phyloP scores from a whole-genome alignment of 1,284 basidiomycete genomes.

The Cryptococcus hybrid region DNA sequence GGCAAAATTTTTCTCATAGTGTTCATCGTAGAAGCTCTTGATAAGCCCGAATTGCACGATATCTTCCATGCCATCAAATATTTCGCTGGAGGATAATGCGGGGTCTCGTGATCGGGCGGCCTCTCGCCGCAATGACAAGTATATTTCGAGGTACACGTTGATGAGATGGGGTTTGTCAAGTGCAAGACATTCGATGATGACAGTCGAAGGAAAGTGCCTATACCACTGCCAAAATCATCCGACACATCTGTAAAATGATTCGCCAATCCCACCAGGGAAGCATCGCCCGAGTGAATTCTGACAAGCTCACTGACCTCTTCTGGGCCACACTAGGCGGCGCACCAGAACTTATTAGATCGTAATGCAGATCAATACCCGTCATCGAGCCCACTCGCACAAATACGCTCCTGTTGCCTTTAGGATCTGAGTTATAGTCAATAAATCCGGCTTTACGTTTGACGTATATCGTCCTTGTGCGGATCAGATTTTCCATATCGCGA shows the following conservation, averaged over 20 bases:
- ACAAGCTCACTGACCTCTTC: slow-evolving; percentile 73
- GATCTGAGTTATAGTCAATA: slow-evolving; percentile 88
- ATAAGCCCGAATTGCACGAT: slow-evolving; percentile 26
- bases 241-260: slow-evolving; percentile 56
- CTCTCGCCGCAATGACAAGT: slow-evolving; percentile 6
- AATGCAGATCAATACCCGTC: slow-evolving; percentile 66
- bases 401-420: slow-evolving; percentile 84
- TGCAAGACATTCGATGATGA: slow-evolving; percentile 79
- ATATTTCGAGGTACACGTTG: slow-evolving; percentile 66
- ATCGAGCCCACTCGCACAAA: slow-evolving; percentile 74
- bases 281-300: slow-evolving; percentile 75
- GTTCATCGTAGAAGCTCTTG: slow-evolving; percentile 25
- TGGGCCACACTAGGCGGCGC: slow-evolving; percentile 56
- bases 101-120: background rate
- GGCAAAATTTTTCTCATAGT: slow-evolving; percentile 18
- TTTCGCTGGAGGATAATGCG: background rate
- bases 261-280: slow-evolving; percentile 69
- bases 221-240: slow-evolving; percentile 51
- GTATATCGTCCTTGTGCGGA: slow-evolving; percentile 75
- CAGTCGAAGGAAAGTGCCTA: slow-evolving; percentile 65
- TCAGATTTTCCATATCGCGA: slow-evolving; percentile 65
- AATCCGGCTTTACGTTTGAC: slow-evolving; percentile 92
- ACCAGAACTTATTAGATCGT: slow-evolving; percentile 72
- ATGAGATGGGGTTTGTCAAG: slow-evolving; percentile 81
- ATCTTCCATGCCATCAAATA: slow-evolving; percentile 15